phyloP scores from a whole-genome alignment of 306 rosid species.

The Vigna angularis region DNA sequence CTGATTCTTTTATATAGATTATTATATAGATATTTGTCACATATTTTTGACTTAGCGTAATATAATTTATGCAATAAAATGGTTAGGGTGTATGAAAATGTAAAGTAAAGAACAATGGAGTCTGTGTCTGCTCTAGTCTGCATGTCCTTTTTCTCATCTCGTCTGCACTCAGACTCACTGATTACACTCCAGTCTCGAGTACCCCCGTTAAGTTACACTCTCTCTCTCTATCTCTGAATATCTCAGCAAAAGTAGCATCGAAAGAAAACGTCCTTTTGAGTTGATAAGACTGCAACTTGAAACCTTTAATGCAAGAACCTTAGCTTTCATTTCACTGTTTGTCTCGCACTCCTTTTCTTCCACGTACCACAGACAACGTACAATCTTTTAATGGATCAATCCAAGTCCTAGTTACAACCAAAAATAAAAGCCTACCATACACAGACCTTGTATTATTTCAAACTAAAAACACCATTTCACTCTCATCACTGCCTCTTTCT shows the following conservation, averaged over 20 bases:
- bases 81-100: neutral
- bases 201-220: constrained; percentile 9
- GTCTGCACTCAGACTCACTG: constrained; percentile 1
- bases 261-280: constrained; percentile 29
- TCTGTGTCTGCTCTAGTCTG: constrained; percentile 13
- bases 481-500: constrained; percentile 12
- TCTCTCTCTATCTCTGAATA: neutral
- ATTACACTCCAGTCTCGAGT: neutral
- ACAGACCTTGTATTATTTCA: constrained; percentile 27
- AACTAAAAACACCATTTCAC: constrained; percentile 17
- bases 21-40: neutral
- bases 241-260: constrained; percentile 14
- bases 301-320: constrained; percentile 4
- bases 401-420: neutral
- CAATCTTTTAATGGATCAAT: constrained; percentile 6
- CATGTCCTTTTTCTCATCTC: constrained; percentile 6
- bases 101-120: constrained; percentile 10
- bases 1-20: too few species aligned
- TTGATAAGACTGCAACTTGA: constrained; percentile 20
- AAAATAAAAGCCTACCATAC: neutral
- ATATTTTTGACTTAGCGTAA: too few species aligned
- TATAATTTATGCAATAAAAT: neutral
- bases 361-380: constrained; percentile 1
- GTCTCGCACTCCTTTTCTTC: constrained; percentile 19
- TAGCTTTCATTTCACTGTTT: constrained; percentile 29